Percentiles rank a stretch among this genome's conserved stretches.
Evolutionary conservation across 345 rosid genomes (phyloP).

Genomic region (Lepidium didymum): DNA sequence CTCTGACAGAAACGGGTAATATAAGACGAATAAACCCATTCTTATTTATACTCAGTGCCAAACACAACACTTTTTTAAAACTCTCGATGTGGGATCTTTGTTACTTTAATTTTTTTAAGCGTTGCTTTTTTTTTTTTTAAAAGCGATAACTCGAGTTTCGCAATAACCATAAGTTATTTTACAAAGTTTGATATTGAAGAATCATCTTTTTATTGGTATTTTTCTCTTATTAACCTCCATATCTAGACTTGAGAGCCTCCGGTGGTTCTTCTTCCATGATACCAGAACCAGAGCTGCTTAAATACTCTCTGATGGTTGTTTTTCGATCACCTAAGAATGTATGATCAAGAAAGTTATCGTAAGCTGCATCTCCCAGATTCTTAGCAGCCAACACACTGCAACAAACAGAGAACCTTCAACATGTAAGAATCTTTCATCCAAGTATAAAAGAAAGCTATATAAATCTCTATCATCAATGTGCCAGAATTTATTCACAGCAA

Average conservation of each 20-base stretch:
- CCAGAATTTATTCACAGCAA: neutral
- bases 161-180: too few relatives aligned
- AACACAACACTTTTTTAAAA: neutral
- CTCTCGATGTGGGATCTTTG: conserved; percentile 21
- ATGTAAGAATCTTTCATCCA: neutral
- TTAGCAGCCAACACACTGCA: conserved; percentile 87
- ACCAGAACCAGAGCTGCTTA: conserved; percentile 62
- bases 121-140: too few relatives aligned
- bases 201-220: neutral
- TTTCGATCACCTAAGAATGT: conserved; percentile 67
- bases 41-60: neutral
- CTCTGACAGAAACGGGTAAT: conserved; percentile 65
- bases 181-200: neutral
- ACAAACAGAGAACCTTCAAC: neutral
- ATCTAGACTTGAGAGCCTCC: conserved; percentile 61
- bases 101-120: too few relatives aligned
- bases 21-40: accelerated
- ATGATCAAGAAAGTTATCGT: conserved; percentile 72
- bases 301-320: conserved; percentile 60
- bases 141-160: neutral
- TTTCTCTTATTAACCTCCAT: conserved; percentile 52
- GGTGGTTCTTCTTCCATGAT: conserved; percentile 95
- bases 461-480: neutral
- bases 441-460: neutral
- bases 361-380: conserved; percentile 61